Conservation (phyloP, 345 rosid species). For the Camelina sativa region DNA sequence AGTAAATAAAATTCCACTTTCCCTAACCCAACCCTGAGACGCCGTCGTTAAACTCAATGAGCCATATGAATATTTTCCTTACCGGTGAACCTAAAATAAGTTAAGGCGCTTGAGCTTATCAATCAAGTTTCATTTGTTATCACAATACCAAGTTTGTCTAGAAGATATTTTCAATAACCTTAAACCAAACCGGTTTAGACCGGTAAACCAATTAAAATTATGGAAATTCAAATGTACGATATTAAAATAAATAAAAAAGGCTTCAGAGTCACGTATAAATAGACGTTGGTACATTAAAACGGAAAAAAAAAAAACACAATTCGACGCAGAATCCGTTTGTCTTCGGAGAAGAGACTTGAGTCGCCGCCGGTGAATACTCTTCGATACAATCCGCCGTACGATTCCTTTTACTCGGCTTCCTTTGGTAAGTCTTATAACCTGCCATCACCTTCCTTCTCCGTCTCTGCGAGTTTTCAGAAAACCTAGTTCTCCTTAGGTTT, state of each 20-base stretch:
- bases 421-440: background rate
- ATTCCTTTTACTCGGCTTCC: background rate
- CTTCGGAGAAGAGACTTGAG: constrained; percentile 7
- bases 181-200: background rate
- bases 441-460: background rate
- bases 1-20: constrained; percentile 20
- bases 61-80: background rate
- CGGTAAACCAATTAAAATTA: constrained; percentile 10
- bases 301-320: background rate
- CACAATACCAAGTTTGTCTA: background rate
- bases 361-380: constrained; percentile 16
- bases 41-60: background rate
- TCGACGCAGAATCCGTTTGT: background rate
- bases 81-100: background rate
- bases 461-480: background rate
- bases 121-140: background rate
- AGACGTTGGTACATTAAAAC: background rate
- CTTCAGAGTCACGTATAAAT: constrained; percentile 12
- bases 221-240: background rate
- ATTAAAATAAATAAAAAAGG: background rate
- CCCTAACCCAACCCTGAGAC: background rate
- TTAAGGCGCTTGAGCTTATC: background rate
- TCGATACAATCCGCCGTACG: background rate
- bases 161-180: background rate
- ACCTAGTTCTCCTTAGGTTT: constrained; percentile 9